Conservation (phyloP, 2,329 filamentous ascomycete genomes). For the Alternaria consortialis region DNA sequence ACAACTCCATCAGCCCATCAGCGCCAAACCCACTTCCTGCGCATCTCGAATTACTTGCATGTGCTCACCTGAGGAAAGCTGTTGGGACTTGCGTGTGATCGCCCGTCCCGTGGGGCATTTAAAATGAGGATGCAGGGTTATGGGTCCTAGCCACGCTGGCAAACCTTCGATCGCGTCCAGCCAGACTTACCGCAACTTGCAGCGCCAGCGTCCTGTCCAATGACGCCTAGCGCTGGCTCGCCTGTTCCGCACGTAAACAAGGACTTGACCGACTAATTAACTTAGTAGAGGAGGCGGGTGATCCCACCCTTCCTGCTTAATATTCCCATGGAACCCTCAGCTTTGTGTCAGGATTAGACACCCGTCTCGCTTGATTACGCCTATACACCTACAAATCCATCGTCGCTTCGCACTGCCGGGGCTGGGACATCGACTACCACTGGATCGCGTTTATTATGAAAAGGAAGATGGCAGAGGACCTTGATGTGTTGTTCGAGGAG, state of each 20-base stretch:
- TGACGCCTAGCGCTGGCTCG: conserved; percentile 25
- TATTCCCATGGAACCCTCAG: conserved; percentile 28
- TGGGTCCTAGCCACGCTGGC: conserved; percentile 27
- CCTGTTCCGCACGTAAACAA: conserved; percentile 28
- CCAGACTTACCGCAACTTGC: conserved; percentile 22
- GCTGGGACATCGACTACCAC: conserved; percentile 7
- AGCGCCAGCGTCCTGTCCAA: conserved; percentile 21
- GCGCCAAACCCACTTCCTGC: conserved; percentile 10
- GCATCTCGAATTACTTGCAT: conserved; percentile 10
- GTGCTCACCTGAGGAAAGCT: conserved; percentile 10
- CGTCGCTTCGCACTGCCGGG: conserved; percentile 15
- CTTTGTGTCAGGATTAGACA: conserved; percentile 25
- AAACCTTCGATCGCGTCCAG: conserved; percentile 21
- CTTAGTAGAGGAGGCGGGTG: conserved; percentile 27
- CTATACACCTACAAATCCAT: neutral
- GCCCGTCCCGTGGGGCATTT: conserved; percentile 11
- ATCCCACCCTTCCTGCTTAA: conserved; percentile 31
- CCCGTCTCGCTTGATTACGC: conserved; percentile 21
- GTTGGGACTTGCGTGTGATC: conserved; percentile 11
- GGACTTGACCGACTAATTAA: conserved; percentile 25
- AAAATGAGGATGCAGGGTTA: conserved; percentile 26
- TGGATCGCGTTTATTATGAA: conserved; percentile 16
- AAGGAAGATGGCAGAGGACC: conserved; percentile 19
- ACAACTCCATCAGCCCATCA: conserved; percentile 18
- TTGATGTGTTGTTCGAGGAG: conserved; percentile 22